A percentile compares a stretch with the other conserved stretches of the same genome.
Evolutionary conservation across 1,284 basidiomycete species (phyloP).

Genomic region (Papiliotrema flavescens): DNA sequence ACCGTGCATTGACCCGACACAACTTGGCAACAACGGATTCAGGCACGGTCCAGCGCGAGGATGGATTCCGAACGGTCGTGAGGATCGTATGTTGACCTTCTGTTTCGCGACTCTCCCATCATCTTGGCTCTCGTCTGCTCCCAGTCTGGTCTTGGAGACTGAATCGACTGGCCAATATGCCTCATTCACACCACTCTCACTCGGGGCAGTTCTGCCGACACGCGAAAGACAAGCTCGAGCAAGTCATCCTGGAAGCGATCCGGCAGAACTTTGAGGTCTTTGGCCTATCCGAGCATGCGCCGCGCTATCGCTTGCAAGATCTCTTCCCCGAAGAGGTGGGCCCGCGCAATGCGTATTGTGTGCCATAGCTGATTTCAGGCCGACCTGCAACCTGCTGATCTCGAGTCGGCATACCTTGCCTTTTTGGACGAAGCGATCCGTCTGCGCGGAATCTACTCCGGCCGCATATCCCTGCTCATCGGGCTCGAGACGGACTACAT

Average conservation of each 20-base stretch:
- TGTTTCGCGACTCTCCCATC: too few species aligned
- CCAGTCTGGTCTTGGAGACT: too few species aligned
- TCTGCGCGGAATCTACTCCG: slow-evolving; percentile 54
- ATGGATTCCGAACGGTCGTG: too few species aligned
- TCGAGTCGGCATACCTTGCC: slow-evolving; percentile 24
- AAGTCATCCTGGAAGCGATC: slow-evolving; percentile 76
- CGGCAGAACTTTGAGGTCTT: slow-evolving; percentile 73
- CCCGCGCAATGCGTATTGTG: not conserved
- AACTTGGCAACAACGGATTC: too few species aligned
- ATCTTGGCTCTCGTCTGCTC: too few species aligned
- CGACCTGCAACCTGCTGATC: slow-evolving; percentile 39
- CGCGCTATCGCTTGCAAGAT: slow-evolving; percentile 73
- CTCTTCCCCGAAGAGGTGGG: slow-evolving; percentile 93
- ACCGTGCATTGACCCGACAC: too few species aligned
- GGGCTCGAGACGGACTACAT: slow-evolving; percentile 94
- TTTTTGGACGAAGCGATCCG: slow-evolving; percentile 63
- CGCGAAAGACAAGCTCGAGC: slow-evolving; percentile 68
- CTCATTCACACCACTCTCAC: slow-evolving; percentile 88
- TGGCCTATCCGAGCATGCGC: slow-evolving; percentile 91
- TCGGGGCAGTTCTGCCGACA: slow-evolving; percentile 97
- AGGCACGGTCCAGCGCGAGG: not conserved
- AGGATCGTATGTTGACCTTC: too few species aligned
- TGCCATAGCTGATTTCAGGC: slow-evolving; percentile 23
- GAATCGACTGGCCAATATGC: too few species aligned
- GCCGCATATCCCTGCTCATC: slow-evolving; percentile 72